phyloP scores from a whole-genome alignment of 2,329 filamentous ascomycete species.

The Hypomyces perniciosus region DNA sequence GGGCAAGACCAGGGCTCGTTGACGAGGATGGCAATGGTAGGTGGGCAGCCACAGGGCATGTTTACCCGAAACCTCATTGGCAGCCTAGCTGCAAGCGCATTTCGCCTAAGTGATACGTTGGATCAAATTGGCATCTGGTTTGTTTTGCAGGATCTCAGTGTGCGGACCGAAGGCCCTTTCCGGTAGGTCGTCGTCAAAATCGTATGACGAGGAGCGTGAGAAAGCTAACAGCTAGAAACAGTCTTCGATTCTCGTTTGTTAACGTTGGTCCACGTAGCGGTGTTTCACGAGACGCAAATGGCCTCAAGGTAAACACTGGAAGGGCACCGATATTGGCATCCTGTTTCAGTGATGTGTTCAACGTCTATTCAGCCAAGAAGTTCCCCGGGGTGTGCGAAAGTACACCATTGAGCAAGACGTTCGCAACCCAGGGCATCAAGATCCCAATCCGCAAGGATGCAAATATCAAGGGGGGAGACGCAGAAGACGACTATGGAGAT shows the following conservation, averaged over 20 bases:
- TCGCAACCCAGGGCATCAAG: conserved; percentile 91
- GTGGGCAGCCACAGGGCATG: conserved; percentile 66
- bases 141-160: conserved; percentile 88
- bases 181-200: conserved; percentile 47
- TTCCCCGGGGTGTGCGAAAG: conserved; percentile 97
- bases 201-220: no score
- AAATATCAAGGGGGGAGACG: conserved; percentile 44
- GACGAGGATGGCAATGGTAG: conserved; percentile 30
- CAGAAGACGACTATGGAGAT: conserved; percentile 43
- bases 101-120: conserved; percentile 70
- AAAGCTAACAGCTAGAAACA: conserved; percentile 25
- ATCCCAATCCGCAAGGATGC: conserved; percentile 93
- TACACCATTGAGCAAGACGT: conserved; percentile 83
- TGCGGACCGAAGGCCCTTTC: conserved; percentile 86
- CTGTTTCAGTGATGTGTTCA: conserved; percentile 82
- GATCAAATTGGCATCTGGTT: conserved; percentile 93
- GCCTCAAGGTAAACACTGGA: conserved; percentile 58
- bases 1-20: conserved; percentile 26
- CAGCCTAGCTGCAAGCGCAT: conserved; percentile 82
- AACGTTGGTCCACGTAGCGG: conserved; percentile 60
- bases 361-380: conserved; percentile 94
- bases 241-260: conserved; percentile 68
- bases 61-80: conserved; percentile 94
- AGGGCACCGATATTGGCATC: conserved; percentile 77
- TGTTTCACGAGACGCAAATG: conserved; percentile 33